Evolutionary conservation across 129 eudicot species (phyloP).

Genomic region (Pseudognaphalium luteoalbum): DNA sequence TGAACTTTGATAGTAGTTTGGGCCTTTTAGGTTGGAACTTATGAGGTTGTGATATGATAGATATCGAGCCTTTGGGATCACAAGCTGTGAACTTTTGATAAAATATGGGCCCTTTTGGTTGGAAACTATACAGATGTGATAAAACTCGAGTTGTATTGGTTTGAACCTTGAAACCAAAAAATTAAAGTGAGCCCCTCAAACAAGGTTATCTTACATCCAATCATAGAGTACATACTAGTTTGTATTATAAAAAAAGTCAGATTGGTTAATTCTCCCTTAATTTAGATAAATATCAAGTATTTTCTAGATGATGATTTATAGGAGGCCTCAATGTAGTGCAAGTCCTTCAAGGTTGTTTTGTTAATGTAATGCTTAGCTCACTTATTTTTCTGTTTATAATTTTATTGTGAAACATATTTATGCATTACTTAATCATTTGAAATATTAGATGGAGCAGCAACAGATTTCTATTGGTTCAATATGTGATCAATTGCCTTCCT

Average conservation of each 20-base stretch:
- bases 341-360: neutral
- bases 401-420: neutral
- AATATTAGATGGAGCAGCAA: conserved; percentile 1
- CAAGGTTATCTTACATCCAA: neutral
- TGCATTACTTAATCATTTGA: neutral
- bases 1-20: too few relatives aligned
- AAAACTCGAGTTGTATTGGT: neutral
- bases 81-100: too few relatives aligned
- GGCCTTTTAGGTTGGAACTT: too few relatives aligned
- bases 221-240: neutral
- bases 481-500: neutral
- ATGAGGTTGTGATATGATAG: too few relatives aligned
- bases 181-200: neutral
- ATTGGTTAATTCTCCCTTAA: neutral
- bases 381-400: too few relatives aligned
- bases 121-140: too few relatives aligned
- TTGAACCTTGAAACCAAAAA: neutral
- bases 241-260: neutral
- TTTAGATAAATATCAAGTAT: neutral
- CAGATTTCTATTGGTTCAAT: neutral
- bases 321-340: neutral
- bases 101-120: too few relatives aligned
- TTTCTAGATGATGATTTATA: neutral
- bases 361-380: neutral
- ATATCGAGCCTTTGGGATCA: too few relatives aligned